These are phyloP conservation scores for Lagenidium giganteum DNA, from an alignment of 352 stramenopile species.

Conservation along the genomic window DNA sequence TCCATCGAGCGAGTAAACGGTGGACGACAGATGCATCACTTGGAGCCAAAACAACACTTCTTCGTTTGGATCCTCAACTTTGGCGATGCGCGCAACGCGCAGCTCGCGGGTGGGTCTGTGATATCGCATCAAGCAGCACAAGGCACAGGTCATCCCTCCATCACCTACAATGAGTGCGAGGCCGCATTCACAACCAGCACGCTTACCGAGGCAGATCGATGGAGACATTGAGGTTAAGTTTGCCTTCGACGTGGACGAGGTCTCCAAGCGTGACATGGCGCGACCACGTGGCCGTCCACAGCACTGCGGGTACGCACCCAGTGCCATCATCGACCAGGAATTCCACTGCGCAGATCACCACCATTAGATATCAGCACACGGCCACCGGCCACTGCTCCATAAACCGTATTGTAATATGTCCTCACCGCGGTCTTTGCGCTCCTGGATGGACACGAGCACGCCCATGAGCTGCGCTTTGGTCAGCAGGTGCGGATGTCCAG, in stretches of 20 bases:
- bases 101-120: too few species aligned
- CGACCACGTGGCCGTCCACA: conserved; percentile 27
- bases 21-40: conserved; percentile 34
- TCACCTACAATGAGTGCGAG: too few species aligned
- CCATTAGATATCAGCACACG: background rate
- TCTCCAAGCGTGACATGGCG: conserved; percentile 38
- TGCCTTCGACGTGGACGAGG: conserved; percentile 67
- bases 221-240: conserved; percentile 42
- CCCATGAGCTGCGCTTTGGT: conserved; percentile 69
- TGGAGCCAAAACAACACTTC: conserved; percentile 73
- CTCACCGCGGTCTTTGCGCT: conserved; percentile 48
- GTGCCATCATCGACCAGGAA: conserved; percentile 72
- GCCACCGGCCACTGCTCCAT: background rate
- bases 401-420: too few species aligned
- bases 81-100: conserved; percentile 40
- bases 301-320: conserved; percentile 47
- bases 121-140: too few species aligned
- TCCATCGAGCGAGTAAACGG: conserved; percentile 41
- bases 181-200: too few species aligned
- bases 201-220: background rate
- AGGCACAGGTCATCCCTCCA: too few species aligned
- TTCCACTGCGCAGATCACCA: conserved; percentile 35
- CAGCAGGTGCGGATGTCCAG: conserved; percentile 27
- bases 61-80: conserved; percentile 60
- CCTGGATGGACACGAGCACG: conserved; percentile 49